These are phyloP conservation scores for Phylloporus arenicola DNA, from an alignment of 768 basidiomycete species.

Conservation along the genomic window DNA sequence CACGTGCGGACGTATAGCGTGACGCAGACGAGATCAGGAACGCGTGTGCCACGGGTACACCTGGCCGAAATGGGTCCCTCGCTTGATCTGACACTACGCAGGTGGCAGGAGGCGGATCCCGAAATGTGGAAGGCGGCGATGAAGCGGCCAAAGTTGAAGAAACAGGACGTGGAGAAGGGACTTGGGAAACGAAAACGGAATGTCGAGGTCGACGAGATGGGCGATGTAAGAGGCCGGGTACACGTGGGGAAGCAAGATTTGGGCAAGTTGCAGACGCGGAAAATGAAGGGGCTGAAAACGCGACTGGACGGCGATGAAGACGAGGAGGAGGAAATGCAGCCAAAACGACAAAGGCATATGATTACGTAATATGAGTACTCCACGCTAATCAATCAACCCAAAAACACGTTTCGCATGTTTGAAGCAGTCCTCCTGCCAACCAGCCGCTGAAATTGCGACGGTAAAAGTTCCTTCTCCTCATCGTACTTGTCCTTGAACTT, in stretches of 20 bases:
- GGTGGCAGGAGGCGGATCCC: conserved; percentile 68
- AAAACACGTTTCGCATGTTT: conserved; percentile 15
- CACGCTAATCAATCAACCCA: conserved; percentile 1
- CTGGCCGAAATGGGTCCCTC: conserved; percentile 88
- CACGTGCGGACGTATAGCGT: conserved; percentile 87
- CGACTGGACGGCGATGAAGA: conserved; percentile 6
- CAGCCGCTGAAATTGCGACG: conserved; percentile 4
- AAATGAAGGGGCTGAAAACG: conserved; percentile 90
- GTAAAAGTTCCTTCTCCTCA: neutral
- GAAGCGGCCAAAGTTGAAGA: conserved; percentile 82
- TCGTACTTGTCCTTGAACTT: neutral
- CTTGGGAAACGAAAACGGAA: conserved; percentile 94
- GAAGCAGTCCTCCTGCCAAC: conserved; percentile 3
- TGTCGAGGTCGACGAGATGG: conserved; percentile 96
- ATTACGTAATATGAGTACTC: neutral
- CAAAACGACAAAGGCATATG: conserved; percentile 2
- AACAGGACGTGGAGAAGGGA: conserved; percentile 80
- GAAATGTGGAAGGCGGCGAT: conserved; percentile 79
- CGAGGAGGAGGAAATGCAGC: conserved; percentile 17
- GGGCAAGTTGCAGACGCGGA: conserved; percentile 77
- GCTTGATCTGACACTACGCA: conserved; percentile 74
- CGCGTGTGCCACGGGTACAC: conserved; percentile 74
- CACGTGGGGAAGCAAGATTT: conserved; percentile 91
- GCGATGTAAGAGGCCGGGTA: conserved; percentile 85
- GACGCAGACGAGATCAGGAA: conserved; percentile 68